Base-by-base conservation (phyloP, 1,284 basidiomycete species). In the Flammula alnicola region DNA sequence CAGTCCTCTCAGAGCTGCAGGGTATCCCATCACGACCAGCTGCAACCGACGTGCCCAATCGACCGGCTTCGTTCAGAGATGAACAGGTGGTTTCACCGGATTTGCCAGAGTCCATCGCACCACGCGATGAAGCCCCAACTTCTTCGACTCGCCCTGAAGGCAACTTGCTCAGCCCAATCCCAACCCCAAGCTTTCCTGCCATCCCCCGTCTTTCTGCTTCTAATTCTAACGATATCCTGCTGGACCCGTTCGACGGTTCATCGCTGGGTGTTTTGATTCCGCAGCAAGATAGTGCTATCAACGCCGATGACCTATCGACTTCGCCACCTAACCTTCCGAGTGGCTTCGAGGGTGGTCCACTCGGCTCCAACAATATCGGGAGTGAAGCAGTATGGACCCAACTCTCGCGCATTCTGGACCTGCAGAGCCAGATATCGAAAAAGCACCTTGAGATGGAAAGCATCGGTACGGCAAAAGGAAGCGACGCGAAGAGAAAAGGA, bases 381-480 rank as follows among this genome's bases (percentile, higher is more conserved):
- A 67, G 63, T 53, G 80, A 82, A 37, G 74, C 72, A 36, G 67
- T 88, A 31, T 91, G 88, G 88, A 63, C 76, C 0, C 81, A 85
- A 52, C 75, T 90, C 10, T 79, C 80, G 12, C 75, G 74, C 39
- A 83, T 90, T 16, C 64, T 87, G 54, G 81, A 84, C 37, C 66
- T 90, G 22, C 87, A 91, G 63, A 81, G 77, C 46, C 80, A 86
- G 54, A 80, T 90, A 29, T 83, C 88, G 4, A 73, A 69, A 51
- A 79, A 87, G 76, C 88, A 90, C 62, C 68, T 83, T 14, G 79
- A 84, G 31, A 86, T 90, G 85, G 88, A 91, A 63, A 77, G 78
- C 30, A 74, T 85, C 27, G 80, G 81, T 10, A 56, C 58, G 41
- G 59, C 57, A 16, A 69, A 61, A 51, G 58, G 58, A 20, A 59